Percentiles rank a stretch among this genome's conserved stretches.
Conservation (phyloP, 805 yeast species). For the Yarrowia sp. region DNA sequence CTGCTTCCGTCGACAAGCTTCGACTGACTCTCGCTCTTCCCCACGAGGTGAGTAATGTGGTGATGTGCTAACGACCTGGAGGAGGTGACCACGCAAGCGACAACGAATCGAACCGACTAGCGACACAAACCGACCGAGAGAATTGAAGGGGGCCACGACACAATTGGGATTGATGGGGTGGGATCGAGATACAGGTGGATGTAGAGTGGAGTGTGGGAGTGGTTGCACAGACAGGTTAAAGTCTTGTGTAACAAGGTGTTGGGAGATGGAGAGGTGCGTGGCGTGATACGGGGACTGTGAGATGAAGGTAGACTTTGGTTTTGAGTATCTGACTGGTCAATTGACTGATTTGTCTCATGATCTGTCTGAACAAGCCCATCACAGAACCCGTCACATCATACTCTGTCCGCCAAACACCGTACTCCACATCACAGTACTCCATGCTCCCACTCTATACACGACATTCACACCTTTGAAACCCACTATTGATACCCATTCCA, state of each 20-base stretch:
- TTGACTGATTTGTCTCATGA: not conserved
- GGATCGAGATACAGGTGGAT: not conserved
- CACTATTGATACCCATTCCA: too few species aligned
- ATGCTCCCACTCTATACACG: not conserved
- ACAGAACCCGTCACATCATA: too few species aligned
- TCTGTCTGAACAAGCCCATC: too few species aligned
- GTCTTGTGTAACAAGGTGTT: not conserved
- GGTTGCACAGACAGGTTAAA: not conserved
- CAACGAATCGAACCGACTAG: constrained; percentile 31
- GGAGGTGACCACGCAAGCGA: too few species aligned
- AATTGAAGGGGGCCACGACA: not conserved
- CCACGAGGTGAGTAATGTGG: constrained; percentile 49
- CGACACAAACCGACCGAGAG: not conserved
- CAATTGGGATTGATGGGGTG: not conserved
- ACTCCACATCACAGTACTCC: not conserved
- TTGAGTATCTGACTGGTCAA: not conserved
- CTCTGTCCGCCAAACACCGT: too few species aligned
- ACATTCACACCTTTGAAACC: not conserved
- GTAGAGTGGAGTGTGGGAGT: not conserved
- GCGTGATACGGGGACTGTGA: not conserved
- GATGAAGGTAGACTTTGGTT: not conserved
- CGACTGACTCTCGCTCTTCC: constrained; percentile 90
- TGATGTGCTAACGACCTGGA: not conserved
- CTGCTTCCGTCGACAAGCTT: constrained; percentile 64
- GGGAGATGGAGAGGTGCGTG: not conserved